Evolutionary conservation across 176 grass and related monocot genomes (phyloP), one percentile per base, ranked within the genome.

Genomic region (Zizania latifolia): DNA sequence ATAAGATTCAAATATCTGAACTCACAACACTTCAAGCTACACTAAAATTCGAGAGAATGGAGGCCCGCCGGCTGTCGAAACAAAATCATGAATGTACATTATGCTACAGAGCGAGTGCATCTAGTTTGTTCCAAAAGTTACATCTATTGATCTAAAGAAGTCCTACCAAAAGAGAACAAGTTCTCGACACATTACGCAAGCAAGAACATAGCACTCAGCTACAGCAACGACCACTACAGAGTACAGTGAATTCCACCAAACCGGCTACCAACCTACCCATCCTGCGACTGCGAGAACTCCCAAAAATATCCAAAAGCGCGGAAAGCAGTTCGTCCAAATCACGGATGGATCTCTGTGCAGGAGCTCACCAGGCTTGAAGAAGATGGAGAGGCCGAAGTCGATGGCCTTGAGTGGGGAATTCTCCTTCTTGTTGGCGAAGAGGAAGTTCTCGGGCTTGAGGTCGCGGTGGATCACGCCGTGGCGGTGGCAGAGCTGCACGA

Each of bases 341-440:
- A 44, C 12, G 19, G 62, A 22, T 14, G 34, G 62, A 77, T 82
- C 69, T 79, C 34, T 32, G 29, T 22, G 24, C 33, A 6, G 32
- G 24, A 67, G 56, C 80, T 86, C 51, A 95, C 96, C 96, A 62
- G 91, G 92, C 87, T 95, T 99, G 89, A 99, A 99, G 90, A 99
- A 99, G 86, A 99, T 99, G 37, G 96, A 95, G 66, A 99, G 92
- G 11, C 96, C 92, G 29, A 99, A 99, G 55, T 99, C 96, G 62
- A 99, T 99, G 44, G 96, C 96, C 82, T 99, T 99, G 63, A 99
- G 82, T 0, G 96, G 89, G 14, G 96, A 94, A 88, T 99, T 99
- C 83, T 99, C 96, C 81, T 99, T 99, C 73, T 95, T 99, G 83
- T 95, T 95, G 5, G 96, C 92, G 58, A 99, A 99, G 62, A 99